These are phyloP conservation scores for Pythium utonaiense DNA, from an alignment of 352 stramenopile species.

Conservation along the genomic window DNA sequence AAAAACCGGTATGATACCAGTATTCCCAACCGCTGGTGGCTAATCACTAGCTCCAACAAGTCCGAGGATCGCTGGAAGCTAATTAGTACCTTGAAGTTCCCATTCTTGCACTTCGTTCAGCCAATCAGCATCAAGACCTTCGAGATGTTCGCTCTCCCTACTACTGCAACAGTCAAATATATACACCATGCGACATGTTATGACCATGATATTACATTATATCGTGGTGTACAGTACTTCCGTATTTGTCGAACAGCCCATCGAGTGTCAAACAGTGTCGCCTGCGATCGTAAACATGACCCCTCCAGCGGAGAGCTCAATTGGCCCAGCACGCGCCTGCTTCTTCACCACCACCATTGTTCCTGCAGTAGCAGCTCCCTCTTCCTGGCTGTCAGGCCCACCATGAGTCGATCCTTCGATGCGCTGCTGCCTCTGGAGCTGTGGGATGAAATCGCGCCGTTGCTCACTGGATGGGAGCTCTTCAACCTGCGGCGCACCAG, in stretches of 20 bases:
- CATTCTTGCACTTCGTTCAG: not conserved
- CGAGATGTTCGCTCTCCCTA: not conserved
- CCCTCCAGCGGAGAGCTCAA: not conserved
- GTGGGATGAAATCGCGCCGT: constrained; percentile 17
- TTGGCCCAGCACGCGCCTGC: not conserved
- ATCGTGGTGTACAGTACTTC: not conserved
- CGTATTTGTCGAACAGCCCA: not conserved
- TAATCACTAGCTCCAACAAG: not conserved
- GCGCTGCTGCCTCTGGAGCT: constrained; percentile 15
- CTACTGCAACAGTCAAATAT: not conserved
- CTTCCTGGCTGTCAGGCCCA: not conserved
- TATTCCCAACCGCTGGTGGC: not conserved
- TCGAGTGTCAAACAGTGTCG: not conserved
- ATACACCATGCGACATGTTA: no score
- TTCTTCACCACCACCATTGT: not conserved
- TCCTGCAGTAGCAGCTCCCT: no score
- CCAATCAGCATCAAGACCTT: not conserved
- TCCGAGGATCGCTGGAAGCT: not conserved
- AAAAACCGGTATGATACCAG: not conserved
- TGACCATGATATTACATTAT: no score
- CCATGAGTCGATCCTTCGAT: not conserved
- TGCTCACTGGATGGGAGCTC: constrained; percentile 25
- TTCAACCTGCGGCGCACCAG: constrained; percentile 14
- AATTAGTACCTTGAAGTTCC: constrained; percentile 1
- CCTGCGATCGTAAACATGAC: not conserved